Base-by-base conservation (phyloP, 345 rosid genomes). In the Salix dunnii region DNA sequence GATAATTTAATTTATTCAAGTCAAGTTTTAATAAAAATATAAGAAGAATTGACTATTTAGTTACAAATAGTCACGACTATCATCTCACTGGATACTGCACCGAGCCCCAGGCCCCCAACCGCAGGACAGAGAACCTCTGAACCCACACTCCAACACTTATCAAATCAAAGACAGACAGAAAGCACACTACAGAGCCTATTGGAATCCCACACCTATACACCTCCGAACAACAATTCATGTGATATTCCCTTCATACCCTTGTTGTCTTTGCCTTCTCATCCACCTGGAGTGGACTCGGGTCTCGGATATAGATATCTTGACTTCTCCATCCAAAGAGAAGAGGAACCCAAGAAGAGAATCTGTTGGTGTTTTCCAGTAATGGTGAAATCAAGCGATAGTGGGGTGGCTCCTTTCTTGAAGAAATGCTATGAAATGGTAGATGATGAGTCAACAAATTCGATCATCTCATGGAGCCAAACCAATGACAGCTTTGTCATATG, bases 371-470 rank as follows among this genome's bases (percentile, higher is more conserved):
- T 49, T 6, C 1, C 8, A 40, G 20, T 58, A 3, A 82, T 90
- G 97, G 97, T 87, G 86, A 89, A 84, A 88, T 83, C 92, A 11
- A 78, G 79, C 67, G 92, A 83, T 7, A 80, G 68, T 68, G 89
- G 85, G 42, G 63, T 90, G 48, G 90, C 96, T 21, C 98, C 98
- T 40, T 94, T 94, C 75, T 74, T 94, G 62, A 89, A 81, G 77
- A 94, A 94, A 84, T 90, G 98, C 77, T 92, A 90, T 83, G 97
- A 94, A 48, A 92, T 94, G 94, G 94, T 92, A 1, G 98, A 90
- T 71, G 96, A 92, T 71, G 83, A 84, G 51, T 79, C 91, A 0
- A 87, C 97, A 0, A 81, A 89, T 79, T 67, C 91, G 2, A 80
- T 92, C 48, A 88, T 94, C 46, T 89, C 96, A 0, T 94, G 98